Percentiles rank a stretch among this genome's conserved stretches.
These are phyloP conservation scores for Pseudogymnoascus sp. DNA, from an alignment of 2,329 filamentous ascomycete species.

Conservation along the genomic window DNA sequence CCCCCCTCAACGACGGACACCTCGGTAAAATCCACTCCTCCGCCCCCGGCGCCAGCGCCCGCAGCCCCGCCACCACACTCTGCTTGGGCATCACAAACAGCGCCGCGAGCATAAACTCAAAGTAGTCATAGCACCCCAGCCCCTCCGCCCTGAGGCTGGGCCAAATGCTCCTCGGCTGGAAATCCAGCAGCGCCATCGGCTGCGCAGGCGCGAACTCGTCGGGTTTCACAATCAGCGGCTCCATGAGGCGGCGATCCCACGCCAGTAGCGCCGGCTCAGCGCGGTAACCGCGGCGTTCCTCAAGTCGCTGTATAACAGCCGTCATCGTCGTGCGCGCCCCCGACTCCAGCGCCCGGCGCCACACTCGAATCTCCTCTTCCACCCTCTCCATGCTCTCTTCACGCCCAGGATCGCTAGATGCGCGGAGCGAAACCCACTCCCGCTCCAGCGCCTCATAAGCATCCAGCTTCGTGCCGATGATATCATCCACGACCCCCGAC, in stretches of 20 bases:
- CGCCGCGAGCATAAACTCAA: constrained; percentile 44
- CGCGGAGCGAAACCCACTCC: background rate
- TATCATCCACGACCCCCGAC: background rate
- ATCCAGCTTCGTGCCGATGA: background rate
- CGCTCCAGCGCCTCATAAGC: background rate
- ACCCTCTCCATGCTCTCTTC: constrained; percentile 22
- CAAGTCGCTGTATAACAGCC: constrained; percentile 29
- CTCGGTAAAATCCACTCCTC: constrained; percentile 43
- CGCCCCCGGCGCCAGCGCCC: constrained; percentile 52
- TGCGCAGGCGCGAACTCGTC: constrained; percentile 62
- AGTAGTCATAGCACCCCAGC: constrained; percentile 36
- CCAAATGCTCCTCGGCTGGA: constrained; percentile 52
- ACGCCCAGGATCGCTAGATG: background rate
- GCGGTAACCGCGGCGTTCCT: constrained; percentile 47
- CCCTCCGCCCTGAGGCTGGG: constrained; percentile 39
- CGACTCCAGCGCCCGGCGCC: constrained; percentile 16
- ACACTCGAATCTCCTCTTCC: constrained; percentile 17
- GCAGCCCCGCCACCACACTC: constrained; percentile 39
- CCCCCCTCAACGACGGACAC: constrained; percentile 44
- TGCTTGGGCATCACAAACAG: constrained; percentile 32
- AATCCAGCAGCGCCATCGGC: constrained; percentile 54
- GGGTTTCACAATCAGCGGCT: constrained; percentile 53
- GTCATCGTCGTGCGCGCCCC: background rate
- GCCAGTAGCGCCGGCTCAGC: constrained; percentile 45
- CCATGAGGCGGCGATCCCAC: constrained; percentile 65